Conservation (phyloP, 768 basidiomycete genomes). For the Chalciporus piperatus region DNA sequence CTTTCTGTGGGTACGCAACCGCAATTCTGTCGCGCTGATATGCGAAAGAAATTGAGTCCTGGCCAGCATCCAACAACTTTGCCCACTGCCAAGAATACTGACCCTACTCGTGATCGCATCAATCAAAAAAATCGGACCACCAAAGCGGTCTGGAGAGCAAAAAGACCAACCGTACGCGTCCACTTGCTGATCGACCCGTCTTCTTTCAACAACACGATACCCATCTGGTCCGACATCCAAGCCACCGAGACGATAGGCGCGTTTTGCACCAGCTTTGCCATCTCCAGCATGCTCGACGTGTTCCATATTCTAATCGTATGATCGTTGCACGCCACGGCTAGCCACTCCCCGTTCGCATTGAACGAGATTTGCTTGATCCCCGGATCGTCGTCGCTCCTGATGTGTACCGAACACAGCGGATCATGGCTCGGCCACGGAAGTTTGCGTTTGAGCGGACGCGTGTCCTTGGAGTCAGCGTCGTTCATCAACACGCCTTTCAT, state of each 20-base stretch:
- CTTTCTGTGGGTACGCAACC: constrained; percentile 54
- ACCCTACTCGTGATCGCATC: constrained; percentile 28
- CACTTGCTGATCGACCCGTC: constrained; percentile 61
- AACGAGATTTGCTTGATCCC: constrained; percentile 49
- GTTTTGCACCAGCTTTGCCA: constrained; percentile 55
- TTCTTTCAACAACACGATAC: constrained; percentile 55
- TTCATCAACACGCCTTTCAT: constrained; percentile 39
- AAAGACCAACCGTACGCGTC: constrained; percentile 48
- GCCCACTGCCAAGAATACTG: constrained; percentile 54
- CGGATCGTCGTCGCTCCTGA: constrained; percentile 48
- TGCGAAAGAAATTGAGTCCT: constrained; percentile 49
- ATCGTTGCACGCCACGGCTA: constrained; percentile 63
- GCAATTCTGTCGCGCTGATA: constrained; percentile 58
- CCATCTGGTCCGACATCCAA: constrained; percentile 60
- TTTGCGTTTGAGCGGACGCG: constrained; percentile 33
- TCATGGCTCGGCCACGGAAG: constrained; percentile 50
- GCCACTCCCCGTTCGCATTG: constrained; percentile 49
- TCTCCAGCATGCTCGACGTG: constrained; percentile 44
- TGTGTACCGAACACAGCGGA: constrained; percentile 32
- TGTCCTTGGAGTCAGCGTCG: constrained; percentile 22
- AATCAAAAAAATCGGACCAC: neutral
- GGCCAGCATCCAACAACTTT: constrained; percentile 49
- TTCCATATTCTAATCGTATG: constrained; percentile 64
- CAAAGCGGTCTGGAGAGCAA: neutral
- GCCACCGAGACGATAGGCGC: constrained; percentile 45